These are phyloP conservation scores for Pichia exigua DNA, from an alignment of 805 yeast species.

Conservation along the genomic window DNA sequence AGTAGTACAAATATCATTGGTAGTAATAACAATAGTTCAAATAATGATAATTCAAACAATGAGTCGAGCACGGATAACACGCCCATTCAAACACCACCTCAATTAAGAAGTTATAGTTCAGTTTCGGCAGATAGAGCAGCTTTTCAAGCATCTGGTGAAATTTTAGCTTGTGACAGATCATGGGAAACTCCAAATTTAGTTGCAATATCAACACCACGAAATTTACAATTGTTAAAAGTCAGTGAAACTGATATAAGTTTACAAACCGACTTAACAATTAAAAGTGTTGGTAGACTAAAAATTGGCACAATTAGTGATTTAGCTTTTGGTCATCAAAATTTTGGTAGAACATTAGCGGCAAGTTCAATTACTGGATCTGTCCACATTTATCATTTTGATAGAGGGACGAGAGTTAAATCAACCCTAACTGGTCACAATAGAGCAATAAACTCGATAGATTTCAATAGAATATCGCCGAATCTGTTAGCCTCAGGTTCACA, in stretches of 20 bases:
- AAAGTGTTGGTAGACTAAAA: constrained; percentile 21
- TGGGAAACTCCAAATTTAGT: constrained; percentile 29
- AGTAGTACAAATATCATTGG: neutral
- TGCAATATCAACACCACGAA: constrained; percentile 37
- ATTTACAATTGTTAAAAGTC: constrained; percentile 32
- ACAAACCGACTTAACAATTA: constrained; percentile 30
- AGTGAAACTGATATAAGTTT: constrained; percentile 26
- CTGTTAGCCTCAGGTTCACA: constrained; percentile 60
- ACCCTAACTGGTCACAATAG: constrained; percentile 36
- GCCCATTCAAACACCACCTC: neutral
- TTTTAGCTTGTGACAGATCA: constrained; percentile 27
- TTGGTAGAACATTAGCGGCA: constrained; percentile 34
- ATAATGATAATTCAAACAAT: neutral
- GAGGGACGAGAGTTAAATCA: constrained; percentile 23
- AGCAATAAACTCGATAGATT: constrained; percentile 39
- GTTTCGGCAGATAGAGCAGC: constrained; percentile 17
- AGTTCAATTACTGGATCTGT: constrained; percentile 44
- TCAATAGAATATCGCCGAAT: constrained; percentile 32
- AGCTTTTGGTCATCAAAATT: constrained; percentile 34
- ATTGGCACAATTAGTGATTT: constrained; percentile 37
- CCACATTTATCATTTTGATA: constrained; percentile 24
- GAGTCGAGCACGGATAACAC: neutral
- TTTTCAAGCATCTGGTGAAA: constrained; percentile 29
- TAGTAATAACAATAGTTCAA: neutral
- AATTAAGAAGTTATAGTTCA: neutral